phyloP scores from a whole-genome alignment of 2,329 filamentous ascomycete genomes.

The Fusarium fracticaudum region DNA sequence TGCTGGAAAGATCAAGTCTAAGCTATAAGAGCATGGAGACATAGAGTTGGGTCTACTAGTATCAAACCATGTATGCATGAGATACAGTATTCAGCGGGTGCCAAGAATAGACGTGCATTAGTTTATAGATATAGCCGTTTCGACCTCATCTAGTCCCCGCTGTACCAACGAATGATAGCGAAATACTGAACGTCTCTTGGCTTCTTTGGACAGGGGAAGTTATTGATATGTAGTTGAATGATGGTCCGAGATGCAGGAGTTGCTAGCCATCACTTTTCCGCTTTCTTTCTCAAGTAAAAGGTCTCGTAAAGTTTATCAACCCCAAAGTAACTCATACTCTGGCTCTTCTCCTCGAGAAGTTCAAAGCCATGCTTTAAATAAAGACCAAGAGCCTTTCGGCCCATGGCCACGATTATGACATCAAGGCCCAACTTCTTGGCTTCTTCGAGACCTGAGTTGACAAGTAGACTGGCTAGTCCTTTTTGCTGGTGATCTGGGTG shows the following conservation, averaged over 20 bases:
- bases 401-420: slow-evolving; percentile 31
- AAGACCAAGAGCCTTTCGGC: slow-evolving; percentile 13
- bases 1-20: neutral
- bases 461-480: slow-evolving; percentile 36
- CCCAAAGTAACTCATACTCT: slow-evolving; percentile 7
- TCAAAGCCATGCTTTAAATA: slow-evolving; percentile 36
- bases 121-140: neutral
- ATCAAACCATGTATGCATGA: neutral
- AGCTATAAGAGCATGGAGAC: neutral
- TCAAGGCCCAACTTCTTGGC: slow-evolving; percentile 30
- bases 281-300: slow-evolving; percentile 7
- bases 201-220: neutral
- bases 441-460: slow-evolving; percentile 31
- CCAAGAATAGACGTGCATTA: neutral
- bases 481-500: slow-evolving; percentile 32
- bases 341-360: slow-evolving; percentile 7
- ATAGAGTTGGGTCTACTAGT: neutral
- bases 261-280: neutral
- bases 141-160: neutral
- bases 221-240: neutral
- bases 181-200: too few species aligned
- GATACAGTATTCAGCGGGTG: neutral
- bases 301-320: slow-evolving; percentile 23
- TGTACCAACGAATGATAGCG: too few species aligned
- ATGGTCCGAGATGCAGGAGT: neutral